A percentile compares a stretch with the other conserved stretches of the same genome.
These are phyloP conservation scores for Pelagophyceae sp. DNA, from an alignment of 352 stramenopile species.

Conservation along the genomic window DNA sequence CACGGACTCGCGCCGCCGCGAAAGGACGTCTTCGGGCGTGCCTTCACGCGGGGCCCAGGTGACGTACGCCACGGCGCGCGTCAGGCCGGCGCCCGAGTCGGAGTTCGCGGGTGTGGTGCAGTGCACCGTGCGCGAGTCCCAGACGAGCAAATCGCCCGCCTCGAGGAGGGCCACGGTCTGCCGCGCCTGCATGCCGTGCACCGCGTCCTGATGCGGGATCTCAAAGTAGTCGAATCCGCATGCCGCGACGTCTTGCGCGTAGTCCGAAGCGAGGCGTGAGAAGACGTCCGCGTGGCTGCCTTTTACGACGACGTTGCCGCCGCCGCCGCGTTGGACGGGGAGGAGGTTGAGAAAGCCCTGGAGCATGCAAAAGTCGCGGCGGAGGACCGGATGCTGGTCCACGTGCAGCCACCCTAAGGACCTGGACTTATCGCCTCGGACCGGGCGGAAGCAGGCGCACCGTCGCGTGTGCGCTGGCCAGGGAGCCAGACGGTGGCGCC, in stretches of 20 bases:
- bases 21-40: not conserved
- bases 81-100: not conserved
- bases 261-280: not conserved
- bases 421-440: too few relatives aligned
- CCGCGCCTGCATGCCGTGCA: not conserved
- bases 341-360: not conserved
- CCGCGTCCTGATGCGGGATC: not conserved
- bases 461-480: not conserved
- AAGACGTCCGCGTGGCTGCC: not conserved
- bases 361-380: not conserved
- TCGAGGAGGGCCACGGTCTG: conserved; percentile 11
- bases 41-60: not conserved
- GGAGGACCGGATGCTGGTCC: not conserved
- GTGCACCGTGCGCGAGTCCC: conserved; percentile 34
- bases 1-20: not conserved
- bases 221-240: conserved; percentile 1
- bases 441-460: too few relatives aligned
- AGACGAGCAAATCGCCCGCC: conserved; percentile 31
- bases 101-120: conserved; percentile 19
- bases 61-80: not conserved
- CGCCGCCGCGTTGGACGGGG: not conserved
- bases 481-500: not conserved
- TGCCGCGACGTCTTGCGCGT: not conserved
- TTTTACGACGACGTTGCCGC: conserved; percentile 1
- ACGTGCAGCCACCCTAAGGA: conserved; percentile 17